Evolutionary conservation across 129 eudicot species (phyloP).

Genomic region (Chrysanthemum seticuspe): DNA sequence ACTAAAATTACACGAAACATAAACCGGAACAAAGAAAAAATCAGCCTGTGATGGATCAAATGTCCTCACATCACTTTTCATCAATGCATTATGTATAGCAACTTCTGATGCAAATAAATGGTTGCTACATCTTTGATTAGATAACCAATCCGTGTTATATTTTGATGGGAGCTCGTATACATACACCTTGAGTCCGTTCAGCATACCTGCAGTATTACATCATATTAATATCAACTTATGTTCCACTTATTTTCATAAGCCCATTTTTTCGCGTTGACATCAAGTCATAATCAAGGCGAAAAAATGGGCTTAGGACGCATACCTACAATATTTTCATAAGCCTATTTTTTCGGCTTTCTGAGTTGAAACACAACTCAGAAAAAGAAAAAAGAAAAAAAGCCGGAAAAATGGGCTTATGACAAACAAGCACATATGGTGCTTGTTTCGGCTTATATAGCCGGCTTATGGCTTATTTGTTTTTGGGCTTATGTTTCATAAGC

Average conservation of each 20-base stretch:
- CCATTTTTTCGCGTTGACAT: not conserved
- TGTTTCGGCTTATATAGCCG: no score
- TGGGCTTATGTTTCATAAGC: no score
- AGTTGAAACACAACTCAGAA: no score
- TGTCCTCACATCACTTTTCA: constrained; percentile 54
- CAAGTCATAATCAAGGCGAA: no score
- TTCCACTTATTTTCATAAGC: not conserved
- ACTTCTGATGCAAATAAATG: constrained; percentile 93
- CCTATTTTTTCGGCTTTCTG: no score
- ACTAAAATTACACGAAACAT: constrained; percentile 94
- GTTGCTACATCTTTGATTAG: constrained; percentile 54
- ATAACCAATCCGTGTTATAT: constrained; percentile 70
- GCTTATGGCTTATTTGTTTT: no score
- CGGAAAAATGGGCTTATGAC: no score
- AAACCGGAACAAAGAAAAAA: constrained; percentile 91
- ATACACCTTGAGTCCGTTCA: constrained; percentile 61
- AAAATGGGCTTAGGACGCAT: no score
- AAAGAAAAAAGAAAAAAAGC: no score
- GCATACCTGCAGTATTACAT: constrained; percentile 23
- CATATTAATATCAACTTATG: not conserved
- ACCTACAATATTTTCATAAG: no score
- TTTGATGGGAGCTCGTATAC: constrained; percentile 70
- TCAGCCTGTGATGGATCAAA: constrained; percentile 75
- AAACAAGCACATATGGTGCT: no score
- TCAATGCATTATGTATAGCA: constrained; percentile 67